Evolutionary conservation across 331 rosid genomes (phyloP), one percentile per base, ranked within the genome.

Genomic region (Ulmus americana): DNA sequence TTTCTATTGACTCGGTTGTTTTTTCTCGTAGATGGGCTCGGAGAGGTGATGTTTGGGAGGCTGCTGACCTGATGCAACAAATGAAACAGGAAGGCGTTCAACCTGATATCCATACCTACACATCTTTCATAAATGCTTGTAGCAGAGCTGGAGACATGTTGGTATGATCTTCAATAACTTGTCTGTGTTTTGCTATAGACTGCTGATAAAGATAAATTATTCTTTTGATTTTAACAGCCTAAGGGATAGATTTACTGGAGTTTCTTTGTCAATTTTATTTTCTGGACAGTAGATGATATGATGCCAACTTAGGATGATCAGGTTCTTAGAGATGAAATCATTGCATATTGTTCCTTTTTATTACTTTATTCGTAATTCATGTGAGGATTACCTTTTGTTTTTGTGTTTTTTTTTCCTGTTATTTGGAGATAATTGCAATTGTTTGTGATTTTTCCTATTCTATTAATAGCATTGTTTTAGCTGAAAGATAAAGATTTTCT

Each of bases 1-100:
- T 5, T 50, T 6, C 40, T 43, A 57, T 50, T 65, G 42, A 54
- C 22, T 44, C 44, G 0, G 11, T 55, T 47, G 10, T 22, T 47
- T 46, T 52, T 38, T 5, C 4, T 69, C 62, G 55, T 58, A 89
- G 98, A 71, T 92, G 97, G 97, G 97, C 95, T 68, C 88, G 98
- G 74, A 83, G 95, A 74, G 95, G 98, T 53, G 98, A 92, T 55
- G 85, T 92, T 74, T 92, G 98, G 98, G 98, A 92, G 88, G 98
- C 98, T 64, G 87, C 98, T 46, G 98, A 92, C 80, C 79, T 92
- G 80, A 85, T 92, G 88, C 91, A 85, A 79, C 97, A 86, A 50
- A 92, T 92, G 98, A 89, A 76, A 78, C 73, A 50, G 74, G 97
- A 87, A 76, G 86, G 75, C 53, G 86, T 86, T 72, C 95, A 74